Base-by-base conservation (phyloP, 2,329 filamentous ascomycete species). In the Cladorrhinum sp. region DNA sequence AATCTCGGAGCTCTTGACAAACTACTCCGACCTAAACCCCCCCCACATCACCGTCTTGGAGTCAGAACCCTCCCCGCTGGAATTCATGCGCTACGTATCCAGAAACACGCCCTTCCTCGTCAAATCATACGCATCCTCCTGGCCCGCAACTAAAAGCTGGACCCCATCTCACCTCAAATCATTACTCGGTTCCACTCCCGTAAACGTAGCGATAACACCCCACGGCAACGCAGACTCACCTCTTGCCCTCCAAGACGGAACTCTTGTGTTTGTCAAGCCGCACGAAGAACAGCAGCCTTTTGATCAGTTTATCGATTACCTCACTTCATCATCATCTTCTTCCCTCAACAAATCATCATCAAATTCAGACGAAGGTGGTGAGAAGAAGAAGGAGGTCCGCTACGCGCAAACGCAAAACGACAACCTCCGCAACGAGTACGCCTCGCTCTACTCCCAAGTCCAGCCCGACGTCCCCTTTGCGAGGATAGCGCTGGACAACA, bases 161-260 rank as follows among this genome's bases (percentile, higher is more conserved):
- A 81, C 82, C 61, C 79, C 81, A 1, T 69, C 75, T 1, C 89
- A 86, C 68, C 77, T 95, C 3, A 78, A 77, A 27, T 66, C 78
- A 2, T 75, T 76, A 0, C 79, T 95, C 67, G 74, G 73, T 5
- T 79, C 79, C 2, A 78, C 83, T 57, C 73, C 73, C 1, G 87
- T 95, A 55, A 91, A 90, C 66, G 89, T 93, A 59, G 90, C 90
- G 22, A 81, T 92, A 32, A 95, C 91, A n/a, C 89, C 90, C 1
- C 72, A 6, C 48, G 78, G 74, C 53, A 78, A 79, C 63, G 80
- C 80, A 69, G 85, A 77, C 77, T 83, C 78, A 67, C 86, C 78
- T 67, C 86, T 65, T 72, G 48, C 66, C 69, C 7, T 63, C 70
- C 58, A 59, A 18, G 13, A 51, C 25, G 24, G 16, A 38, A 62